These are phyloP conservation scores for Mallotus nudiflorus DNA, from an alignment of 345 rosid species.

Conservation along the genomic window DNA sequence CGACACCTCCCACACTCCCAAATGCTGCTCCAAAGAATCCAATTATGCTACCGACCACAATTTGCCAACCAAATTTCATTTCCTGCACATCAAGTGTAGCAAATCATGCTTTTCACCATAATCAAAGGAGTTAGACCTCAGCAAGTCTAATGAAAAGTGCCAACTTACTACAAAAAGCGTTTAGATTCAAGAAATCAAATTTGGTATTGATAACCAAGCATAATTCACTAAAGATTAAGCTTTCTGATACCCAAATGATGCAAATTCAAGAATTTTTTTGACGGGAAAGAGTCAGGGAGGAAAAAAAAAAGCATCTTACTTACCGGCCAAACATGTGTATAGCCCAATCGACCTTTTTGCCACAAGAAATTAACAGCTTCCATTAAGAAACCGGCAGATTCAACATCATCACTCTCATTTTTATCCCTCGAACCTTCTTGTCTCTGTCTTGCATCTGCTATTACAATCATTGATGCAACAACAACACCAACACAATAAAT, in stretches of 20 bases:
- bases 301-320: neutral
- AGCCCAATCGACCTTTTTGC: constrained; percentile 33
- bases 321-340: constrained; percentile 46
- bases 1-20: constrained; percentile 60
- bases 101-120: neutral
- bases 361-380: constrained; percentile 24
- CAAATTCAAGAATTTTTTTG: neutral
- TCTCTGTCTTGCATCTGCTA: constrained; percentile 28
- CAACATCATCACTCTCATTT: neutral
- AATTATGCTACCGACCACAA: constrained; percentile 38
- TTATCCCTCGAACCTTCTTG: constrained; percentile 7
- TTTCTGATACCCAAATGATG: neutral
- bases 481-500: constrained; percentile 20
- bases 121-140: neutral
- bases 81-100: constrained; percentile 28
- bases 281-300: too few species aligned
- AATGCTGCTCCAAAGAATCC: constrained; percentile 55
- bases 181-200: neutral
- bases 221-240: neutral
- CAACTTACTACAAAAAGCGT: neutral
- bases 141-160: neutral
- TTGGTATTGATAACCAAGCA: too few species aligned
- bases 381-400: neutral
- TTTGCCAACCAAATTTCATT: constrained; percentile 42
- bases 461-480: constrained; percentile 20